A percentile compares a stretch with the other conserved stretches of the same genome.
These are phyloP conservation scores for Phytophthora tentaculata DNA, from an alignment of 352 stramenopile species.

Conservation along the genomic window DNA sequence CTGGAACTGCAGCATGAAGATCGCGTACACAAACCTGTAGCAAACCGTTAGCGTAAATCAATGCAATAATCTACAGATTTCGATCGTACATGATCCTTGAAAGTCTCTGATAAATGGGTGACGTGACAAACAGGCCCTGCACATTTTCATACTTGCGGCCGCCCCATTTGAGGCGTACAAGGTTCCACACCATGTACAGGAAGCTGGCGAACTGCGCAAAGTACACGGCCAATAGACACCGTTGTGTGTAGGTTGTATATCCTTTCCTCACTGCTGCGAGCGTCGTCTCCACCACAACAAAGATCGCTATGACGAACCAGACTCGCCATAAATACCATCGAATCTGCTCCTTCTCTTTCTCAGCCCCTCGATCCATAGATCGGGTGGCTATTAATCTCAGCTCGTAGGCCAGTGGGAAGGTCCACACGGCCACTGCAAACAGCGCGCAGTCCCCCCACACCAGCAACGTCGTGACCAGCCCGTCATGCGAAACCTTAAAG, in stretches of 20 bases:
- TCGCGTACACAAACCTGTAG: conserved; percentile 55
- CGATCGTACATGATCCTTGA: conserved; percentile 63
- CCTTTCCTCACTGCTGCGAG: conserved; percentile 38
- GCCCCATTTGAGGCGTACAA: conserved; percentile 50
- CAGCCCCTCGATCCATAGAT: conserved; percentile 54
- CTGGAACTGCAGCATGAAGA: conserved; percentile 70
- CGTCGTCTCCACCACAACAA: conserved; percentile 35
- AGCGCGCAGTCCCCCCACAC: conserved; percentile 44
- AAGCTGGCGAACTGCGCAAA: conserved; percentile 49
- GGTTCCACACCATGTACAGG: conserved; percentile 49
- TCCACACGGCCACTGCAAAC: conserved; percentile 55
- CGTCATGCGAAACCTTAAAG: conserved; percentile 44
- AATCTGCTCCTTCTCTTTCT: conserved; percentile 53
- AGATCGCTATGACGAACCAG: conserved; percentile 38
- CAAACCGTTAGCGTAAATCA: conserved; percentile 3
- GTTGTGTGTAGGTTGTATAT: conserved; percentile 57
- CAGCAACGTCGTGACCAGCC: conserved; percentile 33
- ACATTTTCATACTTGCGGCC: conserved; percentile 73
- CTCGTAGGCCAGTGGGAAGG: conserved; percentile 52
- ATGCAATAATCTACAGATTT: background rate
- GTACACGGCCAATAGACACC: conserved; percentile 50
- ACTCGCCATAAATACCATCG: conserved; percentile 38
- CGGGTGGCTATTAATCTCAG: conserved; percentile 46
- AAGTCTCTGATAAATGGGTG: conserved; percentile 69
- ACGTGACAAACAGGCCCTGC: conserved; percentile 65